Evolutionary conservation across 2,329 filamentous ascomycete genomes (phyloP).

Genomic region (Tolypocladium amazonense): DNA sequence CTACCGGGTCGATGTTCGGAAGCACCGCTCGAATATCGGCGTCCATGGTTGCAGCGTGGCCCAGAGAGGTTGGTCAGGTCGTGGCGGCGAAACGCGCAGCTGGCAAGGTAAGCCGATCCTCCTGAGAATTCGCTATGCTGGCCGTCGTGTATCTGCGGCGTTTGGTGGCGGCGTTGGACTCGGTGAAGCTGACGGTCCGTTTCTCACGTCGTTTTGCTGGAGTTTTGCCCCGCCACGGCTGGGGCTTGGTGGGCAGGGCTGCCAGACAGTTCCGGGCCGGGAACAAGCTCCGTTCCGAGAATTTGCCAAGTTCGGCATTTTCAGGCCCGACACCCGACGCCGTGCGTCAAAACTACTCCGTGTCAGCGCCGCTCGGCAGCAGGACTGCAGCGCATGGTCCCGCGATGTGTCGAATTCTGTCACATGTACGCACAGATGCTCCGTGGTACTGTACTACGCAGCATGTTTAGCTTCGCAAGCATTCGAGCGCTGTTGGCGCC

Average conservation of each 20-base stretch:
- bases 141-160: not conserved
- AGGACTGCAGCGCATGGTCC: not conserved
- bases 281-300: not conserved
- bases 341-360: not conserved
- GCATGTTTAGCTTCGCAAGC: not conserved
- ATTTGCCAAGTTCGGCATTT: not conserved
- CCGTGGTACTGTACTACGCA: too few relatives aligned
- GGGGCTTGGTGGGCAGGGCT: not conserved
- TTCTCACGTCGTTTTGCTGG: not conserved
- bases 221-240: not conserved
- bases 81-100: not conserved
- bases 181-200: not conserved
- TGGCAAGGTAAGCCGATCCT: not conserved
- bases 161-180: not conserved
- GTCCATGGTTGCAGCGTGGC: constrained; percentile 51
- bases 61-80: too few relatives aligned
- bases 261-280: not conserved
- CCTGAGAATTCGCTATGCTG: not conserved
- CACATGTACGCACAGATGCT: too few relatives aligned
- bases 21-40: constrained; percentile 75
- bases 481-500: not conserved
- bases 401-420: not conserved
- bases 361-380: too few relatives aligned
- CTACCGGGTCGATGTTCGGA: constrained; percentile 76
- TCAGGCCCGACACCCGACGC: not conserved